phyloP scores from a whole-genome alignment of 768 basidiomycete species.

The Tylopilus balloui region DNA sequence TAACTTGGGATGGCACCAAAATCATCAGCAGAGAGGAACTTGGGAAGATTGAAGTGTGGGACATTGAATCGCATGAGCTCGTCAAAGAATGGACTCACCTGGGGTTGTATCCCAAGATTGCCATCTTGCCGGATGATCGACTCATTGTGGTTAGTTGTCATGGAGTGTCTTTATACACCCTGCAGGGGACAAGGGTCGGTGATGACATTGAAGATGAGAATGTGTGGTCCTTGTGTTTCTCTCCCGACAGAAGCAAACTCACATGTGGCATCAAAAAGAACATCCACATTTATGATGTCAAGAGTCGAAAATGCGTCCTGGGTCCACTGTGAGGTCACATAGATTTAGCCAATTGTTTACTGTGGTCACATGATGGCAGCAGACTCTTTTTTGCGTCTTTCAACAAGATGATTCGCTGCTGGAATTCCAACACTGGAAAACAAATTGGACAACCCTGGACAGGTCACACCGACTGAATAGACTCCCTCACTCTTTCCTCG shows the following conservation, averaged over 20 bases:
- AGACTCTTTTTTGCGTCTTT: neutral
- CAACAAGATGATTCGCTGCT: slow-evolving; percentile 9
- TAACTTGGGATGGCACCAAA: slow-evolving; percentile 1
- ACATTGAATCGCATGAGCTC: neutral
- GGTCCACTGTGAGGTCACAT: neutral
- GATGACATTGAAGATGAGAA: neutral
- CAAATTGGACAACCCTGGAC: neutral
- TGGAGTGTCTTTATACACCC: neutral
- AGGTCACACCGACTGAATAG: neutral
- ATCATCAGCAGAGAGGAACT: neutral
- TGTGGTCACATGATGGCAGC: slow-evolving; percentile 3
- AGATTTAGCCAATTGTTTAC: neutral
- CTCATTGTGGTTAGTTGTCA: neutral
- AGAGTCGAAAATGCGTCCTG: neutral
- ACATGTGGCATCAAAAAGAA: neutral
- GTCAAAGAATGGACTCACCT: neutral
- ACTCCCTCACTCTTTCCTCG: neutral
- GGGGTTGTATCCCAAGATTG: rapidly evolving
- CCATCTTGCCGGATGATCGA: neutral
- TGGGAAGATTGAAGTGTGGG: neutral
- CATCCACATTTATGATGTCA: neutral
- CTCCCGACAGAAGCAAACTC: neutral
- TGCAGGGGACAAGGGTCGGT: neutral
- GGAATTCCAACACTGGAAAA: neutral
- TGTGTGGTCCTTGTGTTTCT: neutral